phyloP scores from a whole-genome alignment of 305 asterid genomes.

The Withania somnifera region DNA sequence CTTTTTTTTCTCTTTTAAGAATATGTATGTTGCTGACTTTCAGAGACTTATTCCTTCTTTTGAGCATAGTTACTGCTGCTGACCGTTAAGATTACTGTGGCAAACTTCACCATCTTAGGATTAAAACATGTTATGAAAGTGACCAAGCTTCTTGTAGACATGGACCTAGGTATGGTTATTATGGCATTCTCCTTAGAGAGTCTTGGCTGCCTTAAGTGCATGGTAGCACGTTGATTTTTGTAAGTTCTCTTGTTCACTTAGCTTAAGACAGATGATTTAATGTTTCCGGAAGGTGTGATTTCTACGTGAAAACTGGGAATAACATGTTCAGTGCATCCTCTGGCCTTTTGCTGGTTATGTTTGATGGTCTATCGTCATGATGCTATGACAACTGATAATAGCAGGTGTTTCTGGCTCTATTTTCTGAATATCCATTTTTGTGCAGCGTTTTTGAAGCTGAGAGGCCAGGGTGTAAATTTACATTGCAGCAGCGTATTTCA shows the following conservation, averaged over 20 bases:
- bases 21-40: not conserved
- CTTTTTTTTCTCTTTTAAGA: not conserved
- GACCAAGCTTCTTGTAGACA: not conserved
- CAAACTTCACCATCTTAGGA: not conserved
- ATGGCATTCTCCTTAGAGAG: not conserved
- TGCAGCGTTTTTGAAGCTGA: conserved; percentile 76
- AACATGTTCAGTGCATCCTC: not conserved
- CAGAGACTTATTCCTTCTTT: not conserved
- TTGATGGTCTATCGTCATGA: not conserved
- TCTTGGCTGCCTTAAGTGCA: not conserved
- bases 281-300: not conserved
- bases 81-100: not conserved
- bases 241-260: not conserved
- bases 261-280: not conserved
- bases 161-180: not conserved
- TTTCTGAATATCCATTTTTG: conserved; percentile 6
- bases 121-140: not conserved
- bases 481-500: conserved; percentile 66
- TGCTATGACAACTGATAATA: not conserved
- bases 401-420: not conserved
- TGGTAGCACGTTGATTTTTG: not conserved
- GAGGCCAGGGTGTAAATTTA: conserved; percentile 69
- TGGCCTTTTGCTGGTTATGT: not conserved
- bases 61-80: not conserved
- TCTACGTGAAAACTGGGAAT: not conserved